A percentile compares a stretch with the other conserved stretches of the same genome.
These are phyloP conservation scores for Aspergillus tamarii DNA, from an alignment of 2,329 filamentous ascomycete species.

Conservation along the genomic window DNA sequence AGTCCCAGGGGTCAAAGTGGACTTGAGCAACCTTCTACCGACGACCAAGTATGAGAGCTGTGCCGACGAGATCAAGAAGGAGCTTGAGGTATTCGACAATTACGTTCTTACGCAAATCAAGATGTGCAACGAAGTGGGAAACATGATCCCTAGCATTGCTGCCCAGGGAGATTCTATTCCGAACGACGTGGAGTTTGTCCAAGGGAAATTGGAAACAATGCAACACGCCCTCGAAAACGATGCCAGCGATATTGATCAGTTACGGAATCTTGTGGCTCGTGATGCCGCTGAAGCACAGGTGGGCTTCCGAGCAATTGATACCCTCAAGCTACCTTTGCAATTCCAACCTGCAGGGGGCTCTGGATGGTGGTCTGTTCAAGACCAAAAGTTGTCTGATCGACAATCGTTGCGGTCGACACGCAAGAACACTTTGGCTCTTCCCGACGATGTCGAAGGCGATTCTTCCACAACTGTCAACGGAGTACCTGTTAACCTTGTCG, in stretches of 20 bases:
- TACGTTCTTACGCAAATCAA: slow-evolving; percentile 79
- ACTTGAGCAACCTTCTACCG: slow-evolving; percentile 75
- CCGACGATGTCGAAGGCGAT: slow-evolving; percentile 49
- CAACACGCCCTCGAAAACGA: slow-evolving; percentile 67
- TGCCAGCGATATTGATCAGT: slow-evolving; percentile 60
- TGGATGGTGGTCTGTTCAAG: slow-evolving; percentile 45
- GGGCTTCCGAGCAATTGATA: slow-evolving; percentile 73
- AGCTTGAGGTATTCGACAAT: slow-evolving; percentile 77
- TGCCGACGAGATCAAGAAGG: slow-evolving; percentile 75
- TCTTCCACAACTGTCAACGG: slow-evolving; percentile 49
- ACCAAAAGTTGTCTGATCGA: slow-evolving; percentile 44
- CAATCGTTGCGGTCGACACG: slow-evolving; percentile 44
- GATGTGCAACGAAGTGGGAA: slow-evolving; percentile 72
- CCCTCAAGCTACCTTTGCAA: slow-evolving; percentile 69
- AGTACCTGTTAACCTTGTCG: slow-evolving; percentile 62
- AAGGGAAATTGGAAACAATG: slow-evolving; percentile 64
- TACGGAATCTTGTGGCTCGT: slow-evolving; percentile 62
- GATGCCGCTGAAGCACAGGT: slow-evolving; percentile 72
- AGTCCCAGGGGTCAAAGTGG: slow-evolving; percentile 75
- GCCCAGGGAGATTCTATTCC: slow-evolving; percentile 66
- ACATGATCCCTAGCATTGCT: slow-evolving; percentile 67
- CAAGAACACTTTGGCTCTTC: slow-evolving; percentile 51
- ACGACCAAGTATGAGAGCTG: slow-evolving; percentile 93
- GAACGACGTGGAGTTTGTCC: slow-evolving; percentile 66
- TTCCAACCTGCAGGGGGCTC: slow-evolving; percentile 56